Evolutionary conservation across 2,329 filamentous ascomycete genomes (phyloP).

Genomic region (Massarina eburnea): DNA sequence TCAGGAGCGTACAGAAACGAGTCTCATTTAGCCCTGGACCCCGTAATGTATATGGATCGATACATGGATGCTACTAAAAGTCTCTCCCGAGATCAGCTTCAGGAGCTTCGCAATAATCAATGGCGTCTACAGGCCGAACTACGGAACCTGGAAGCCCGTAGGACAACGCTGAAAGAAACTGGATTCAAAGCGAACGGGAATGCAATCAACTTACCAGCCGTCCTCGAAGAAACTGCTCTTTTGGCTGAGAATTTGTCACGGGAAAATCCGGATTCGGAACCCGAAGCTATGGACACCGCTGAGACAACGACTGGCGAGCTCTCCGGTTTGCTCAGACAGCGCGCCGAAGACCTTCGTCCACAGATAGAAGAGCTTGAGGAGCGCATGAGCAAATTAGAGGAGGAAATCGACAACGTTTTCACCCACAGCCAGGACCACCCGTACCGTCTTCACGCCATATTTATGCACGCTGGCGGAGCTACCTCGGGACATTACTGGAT

Average conservation of each 20-base stretch:
- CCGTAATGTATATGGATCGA: conserved; percentile 82
- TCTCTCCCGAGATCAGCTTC: conserved; percentile 49
- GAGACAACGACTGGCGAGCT: conserved; percentile 15
- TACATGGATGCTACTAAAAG: conserved; percentile 57
- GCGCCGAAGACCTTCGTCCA: conserved; percentile 24
- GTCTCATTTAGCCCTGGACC: conserved; percentile 74
- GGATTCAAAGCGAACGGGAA: conserved; percentile 20
- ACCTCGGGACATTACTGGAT: conserved; percentile 89
- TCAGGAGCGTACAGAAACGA: conserved; percentile 47
- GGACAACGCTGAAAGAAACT: conserved; percentile 44
- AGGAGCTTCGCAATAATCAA: conserved; percentile 65
- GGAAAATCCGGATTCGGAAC: conserved; percentile 4
- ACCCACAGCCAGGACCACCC: conserved; percentile 64
- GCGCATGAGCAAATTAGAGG: conserved; percentile 51
- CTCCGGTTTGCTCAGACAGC: conserved; percentile 18
- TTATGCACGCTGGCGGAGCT: conserved; percentile 76
- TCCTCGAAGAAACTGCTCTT: conserved; percentile 33
- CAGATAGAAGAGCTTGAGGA: conserved; percentile 28
- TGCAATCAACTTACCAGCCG: conserved; percentile 25
- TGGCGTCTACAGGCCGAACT: conserved; percentile 75
- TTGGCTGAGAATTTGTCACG: conserved; percentile 22
- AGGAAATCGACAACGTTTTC: conserved; percentile 61
- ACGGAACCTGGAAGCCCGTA: conserved; percentile 54
- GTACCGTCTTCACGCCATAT: conserved; percentile 87
- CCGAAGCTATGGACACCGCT: neutral